These are phyloP conservation scores for Trichomonas tenax DNA, from an alignment of 208 protist species.

Conservation along the genomic window DNA sequence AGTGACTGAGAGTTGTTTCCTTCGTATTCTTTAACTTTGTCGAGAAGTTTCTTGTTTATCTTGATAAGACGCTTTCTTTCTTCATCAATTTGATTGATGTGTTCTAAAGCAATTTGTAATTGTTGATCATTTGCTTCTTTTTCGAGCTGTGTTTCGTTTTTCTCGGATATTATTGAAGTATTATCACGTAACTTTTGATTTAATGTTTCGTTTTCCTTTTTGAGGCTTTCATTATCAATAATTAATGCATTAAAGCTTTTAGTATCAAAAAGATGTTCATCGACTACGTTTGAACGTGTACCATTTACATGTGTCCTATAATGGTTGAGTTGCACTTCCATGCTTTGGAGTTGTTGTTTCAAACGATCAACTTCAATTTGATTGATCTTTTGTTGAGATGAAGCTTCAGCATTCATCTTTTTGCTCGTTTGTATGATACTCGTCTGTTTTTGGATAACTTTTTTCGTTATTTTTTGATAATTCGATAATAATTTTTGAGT, in stretches of 20 bases:
- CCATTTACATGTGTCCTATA: background rate
- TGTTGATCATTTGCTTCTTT: background rate
- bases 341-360: background rate
- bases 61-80: background rate
- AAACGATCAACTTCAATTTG: background rate
- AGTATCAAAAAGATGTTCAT: background rate
- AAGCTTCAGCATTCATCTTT: background rate
- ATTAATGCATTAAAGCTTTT: background rate
- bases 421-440: background rate
- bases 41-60: background rate
- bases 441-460: background rate
- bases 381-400: background rate
- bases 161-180: background rate
- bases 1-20: background rate
- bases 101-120: background rate
- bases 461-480: background rate
- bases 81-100: background rate
- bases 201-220: background rate
- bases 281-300: background rate
- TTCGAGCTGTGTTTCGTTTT: background rate
- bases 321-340: background rate
- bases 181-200: background rate
- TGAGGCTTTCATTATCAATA: background rate
- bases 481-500: background rate
- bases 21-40: background rate